These are phyloP conservation scores for Gloeostereum incarnatum DNA, from an alignment of 768 basidiomycete species.

Conservation along the genomic window DNA sequence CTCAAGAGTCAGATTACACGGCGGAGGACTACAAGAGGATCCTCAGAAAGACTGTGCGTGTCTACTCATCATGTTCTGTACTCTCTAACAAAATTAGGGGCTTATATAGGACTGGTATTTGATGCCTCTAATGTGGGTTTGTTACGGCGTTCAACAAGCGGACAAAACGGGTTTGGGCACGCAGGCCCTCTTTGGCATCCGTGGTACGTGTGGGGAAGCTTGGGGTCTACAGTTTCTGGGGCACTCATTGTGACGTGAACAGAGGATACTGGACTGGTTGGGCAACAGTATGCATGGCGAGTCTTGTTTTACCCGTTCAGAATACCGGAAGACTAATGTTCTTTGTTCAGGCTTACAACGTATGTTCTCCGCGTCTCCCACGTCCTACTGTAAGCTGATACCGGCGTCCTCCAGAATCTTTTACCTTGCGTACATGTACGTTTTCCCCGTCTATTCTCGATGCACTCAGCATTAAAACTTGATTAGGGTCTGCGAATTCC, in stretches of 20 bases:
- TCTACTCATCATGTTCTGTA: not conserved
- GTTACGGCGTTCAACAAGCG: slow-evolving; percentile 8
- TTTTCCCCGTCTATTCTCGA: not conserved
- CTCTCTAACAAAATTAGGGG: not conserved
- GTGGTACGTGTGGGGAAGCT: no score
- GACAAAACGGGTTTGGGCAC: slow-evolving; percentile 6
- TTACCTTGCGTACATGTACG: slow-evolving; percentile 7
- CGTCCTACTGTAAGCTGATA: not conserved
- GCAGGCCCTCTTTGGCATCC: slow-evolving; percentile 5
- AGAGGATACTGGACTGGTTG: slow-evolving; percentile 6
- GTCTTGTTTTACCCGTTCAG: not conserved
- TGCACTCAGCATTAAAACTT: not conserved
- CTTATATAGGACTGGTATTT: slow-evolving; percentile 3
- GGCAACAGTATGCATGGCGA: slow-evolving; percentile 8
- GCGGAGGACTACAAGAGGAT: slow-evolving; percentile 4
- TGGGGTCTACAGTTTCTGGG: no score
- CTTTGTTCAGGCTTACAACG: slow-evolving; percentile 5
- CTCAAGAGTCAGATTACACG: slow-evolving; percentile 4
- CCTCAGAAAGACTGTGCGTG: slow-evolving; percentile 4
- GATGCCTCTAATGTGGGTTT: slow-evolving; percentile 7
- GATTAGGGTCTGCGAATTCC: slow-evolving; percentile 5
- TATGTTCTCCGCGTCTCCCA: not conserved
- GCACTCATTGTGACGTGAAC: no score
- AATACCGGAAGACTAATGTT: not conserved
- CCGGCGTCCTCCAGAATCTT: slow-evolving; percentile 1